Conservation (phyloP, 2,329 filamentous ascomycete species). For the Pseudodiploospora longispora region DNA sequence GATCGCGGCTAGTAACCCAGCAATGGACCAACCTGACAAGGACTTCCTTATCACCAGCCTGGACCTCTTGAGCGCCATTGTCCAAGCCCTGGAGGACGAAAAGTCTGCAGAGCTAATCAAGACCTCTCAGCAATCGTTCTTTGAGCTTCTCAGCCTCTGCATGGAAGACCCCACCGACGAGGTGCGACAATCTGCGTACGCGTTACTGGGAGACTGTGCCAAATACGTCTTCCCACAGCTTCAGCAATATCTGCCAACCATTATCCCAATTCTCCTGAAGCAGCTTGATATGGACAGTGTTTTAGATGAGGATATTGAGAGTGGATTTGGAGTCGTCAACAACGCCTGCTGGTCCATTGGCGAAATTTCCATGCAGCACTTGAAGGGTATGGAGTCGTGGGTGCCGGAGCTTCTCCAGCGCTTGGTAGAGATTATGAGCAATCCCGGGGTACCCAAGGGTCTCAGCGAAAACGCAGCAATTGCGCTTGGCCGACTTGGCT, state of each 20-base stretch:
- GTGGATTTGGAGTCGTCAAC: constrained; percentile 86
- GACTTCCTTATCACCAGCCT: constrained; percentile 95
- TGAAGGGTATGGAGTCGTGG: constrained; percentile 67
- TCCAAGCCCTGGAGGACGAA: constrained; percentile 72
- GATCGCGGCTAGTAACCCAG: constrained; percentile 58
- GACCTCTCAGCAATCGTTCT: constrained; percentile 72
- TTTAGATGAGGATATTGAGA: constrained; percentile 72
- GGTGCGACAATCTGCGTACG: constrained; percentile 92
- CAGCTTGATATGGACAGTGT: constrained; percentile 79
- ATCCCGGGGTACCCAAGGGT: constrained; percentile 75
- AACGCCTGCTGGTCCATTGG: constrained; percentile 97
- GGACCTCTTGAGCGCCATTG: constrained; percentile 84
- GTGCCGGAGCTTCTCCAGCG: constrained; percentile 69
- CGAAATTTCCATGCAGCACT: constrained; percentile 78
- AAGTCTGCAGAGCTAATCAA: constrained; percentile 72
- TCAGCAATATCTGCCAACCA: constrained; percentile 60
- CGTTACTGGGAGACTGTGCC: constrained; percentile 86
- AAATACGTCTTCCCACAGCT: constrained; percentile 85
- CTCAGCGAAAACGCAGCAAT: constrained; percentile 92
- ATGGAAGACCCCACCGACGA: constrained; percentile 89
- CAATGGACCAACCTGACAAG: constrained; percentile 77
- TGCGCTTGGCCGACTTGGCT: constrained; percentile 77
- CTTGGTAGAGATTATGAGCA: constrained; percentile 74
- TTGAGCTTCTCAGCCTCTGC: constrained; percentile 82
- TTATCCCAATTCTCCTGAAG: constrained; percentile 75